Evolutionary conservation across 495 filamentous ascomycete species (phyloP), one percentile per base, ranked within the genome.

Genomic region (Glonium stellatum): DNA sequence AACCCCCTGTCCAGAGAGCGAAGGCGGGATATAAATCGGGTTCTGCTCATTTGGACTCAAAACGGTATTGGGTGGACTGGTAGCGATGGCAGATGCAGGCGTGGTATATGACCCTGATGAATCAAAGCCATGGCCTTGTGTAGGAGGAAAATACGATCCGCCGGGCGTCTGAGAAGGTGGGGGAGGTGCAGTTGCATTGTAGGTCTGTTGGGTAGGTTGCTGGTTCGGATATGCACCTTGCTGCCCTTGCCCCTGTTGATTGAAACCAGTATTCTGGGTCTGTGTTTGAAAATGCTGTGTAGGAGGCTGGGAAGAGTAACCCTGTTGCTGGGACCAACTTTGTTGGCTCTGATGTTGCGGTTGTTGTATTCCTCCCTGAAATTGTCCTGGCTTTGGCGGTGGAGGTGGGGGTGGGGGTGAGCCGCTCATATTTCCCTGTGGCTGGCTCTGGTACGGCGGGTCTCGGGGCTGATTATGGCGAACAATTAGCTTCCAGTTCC

Each of bases 21-120:
- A 69, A 10, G 66, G 66, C 8, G 66, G 66, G 19, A 69, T 61
- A 27, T 69, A 69, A 0, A 63, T 57, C 0, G 66, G 66, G 5
- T 69, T 55, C 49, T 66, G 63, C 27, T 63, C 66, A 36, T 63
- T 58, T 25, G 66, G 66, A 25, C 63, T 66, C 6, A 69, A 37
- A 21, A 64, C 61, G 8, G 57, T 57, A 4, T 50, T 21, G 2
- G 65, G 61, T 10, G 65, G 57, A 15, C 55, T 61, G 31, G 49
- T 27, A 35, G 56, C n/a, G 1, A 50, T 39, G 4, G 64, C 56
- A 3, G 63, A 66, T 25, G 49, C 13, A 19, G 63, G 63, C 12
- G 41, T 66, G 13, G 55, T 58, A 21, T 55, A 65, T 31, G 49
- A 27, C 0, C 58, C 52, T 31, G 47, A 13, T 36, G 55, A 57